Base-by-base conservation (phyloP, 495 filamentous ascomycete genomes). In the Paragyromitra xinjiangensis region DNA sequence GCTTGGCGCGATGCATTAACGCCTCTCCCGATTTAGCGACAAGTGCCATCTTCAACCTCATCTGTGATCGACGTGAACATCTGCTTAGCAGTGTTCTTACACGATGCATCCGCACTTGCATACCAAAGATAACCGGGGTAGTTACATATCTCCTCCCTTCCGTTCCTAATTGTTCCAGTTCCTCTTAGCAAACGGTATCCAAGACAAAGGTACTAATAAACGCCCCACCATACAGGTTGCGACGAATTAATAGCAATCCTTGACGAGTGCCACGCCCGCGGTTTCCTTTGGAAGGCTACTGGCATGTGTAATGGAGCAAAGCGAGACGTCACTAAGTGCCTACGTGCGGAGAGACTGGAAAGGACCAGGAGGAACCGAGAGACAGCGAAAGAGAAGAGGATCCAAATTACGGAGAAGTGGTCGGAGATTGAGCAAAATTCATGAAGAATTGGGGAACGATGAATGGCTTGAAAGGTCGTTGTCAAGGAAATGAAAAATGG, bases 31-130 rank as follows among this genome's bases (percentile, higher is more conserved):
- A 63, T 63, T 61, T 44, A 63, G 65, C 12, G 39, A 45, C 44
- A 71, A 62, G 56, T 45, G 29, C 29, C 75, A 77, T 69, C 64
- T 42, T 69, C 75, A 48, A 69, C 75, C 63, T 71, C 75, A 79
- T 69, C 63, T 61, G 51, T 48, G 55, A 69, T 78, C 44, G 44
- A 69, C 45, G 42, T 64, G 63, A 77, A 71, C 66, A 77, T 79
- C 65, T 39, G 19, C 68, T 72, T 34, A 16, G 73, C 50, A 77
- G 68, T 39, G 48, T 16, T 48, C 53, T 55, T 7, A 67, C 69
- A 90, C 85, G 61, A 99, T 99, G 95, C 95, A 99, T 92, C 95
- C 95, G 29, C 94, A 97, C 84, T 85, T 99, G 3, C 94, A 98
- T 81, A 97, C 93, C 29, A 92, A 94, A 77, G 89, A 97, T 81